Percentiles rank a stretch among this genome's conserved stretches.
Evolutionary conservation across 768 basidiomycete species (phyloP).

Genomic region (Tylopilus cervinicoccineus): DNA sequence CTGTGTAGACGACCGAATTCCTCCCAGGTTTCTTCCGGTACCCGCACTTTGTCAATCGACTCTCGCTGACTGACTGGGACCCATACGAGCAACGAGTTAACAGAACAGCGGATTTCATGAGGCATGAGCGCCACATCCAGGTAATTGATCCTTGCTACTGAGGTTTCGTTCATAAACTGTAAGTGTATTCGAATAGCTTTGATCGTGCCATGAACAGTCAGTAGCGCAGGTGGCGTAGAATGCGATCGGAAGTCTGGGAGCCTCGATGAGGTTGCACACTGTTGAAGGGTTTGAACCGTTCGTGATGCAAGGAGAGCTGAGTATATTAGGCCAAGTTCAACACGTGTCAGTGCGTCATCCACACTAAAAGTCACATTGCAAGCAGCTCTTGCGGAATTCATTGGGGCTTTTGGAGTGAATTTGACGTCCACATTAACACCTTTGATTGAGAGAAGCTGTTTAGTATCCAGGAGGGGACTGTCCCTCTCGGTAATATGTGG

Average conservation of each 20-base stretch:
- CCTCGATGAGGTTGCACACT: conserved; percentile 16
- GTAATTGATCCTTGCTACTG: conserved; percentile 36
- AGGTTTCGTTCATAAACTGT: conserved; percentile 45
- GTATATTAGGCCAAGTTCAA: conserved; percentile 69
- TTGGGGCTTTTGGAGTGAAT: conserved; percentile 11
- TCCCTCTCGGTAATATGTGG: conserved; percentile 54
- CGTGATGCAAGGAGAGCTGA: conserved; percentile 59
- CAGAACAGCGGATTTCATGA: conserved; percentile 29
- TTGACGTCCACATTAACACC: conserved; percentile 28
- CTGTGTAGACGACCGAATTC: conserved; percentile 61
- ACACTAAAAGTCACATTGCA: conserved; percentile 48
- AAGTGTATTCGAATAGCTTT: conserved; percentile 46
- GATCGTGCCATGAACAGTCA: conserved; percentile 33
- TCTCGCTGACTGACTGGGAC: conserved; percentile 45
- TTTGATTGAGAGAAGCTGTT: conserved; percentile 44
- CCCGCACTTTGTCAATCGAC: conserved; percentile 29
- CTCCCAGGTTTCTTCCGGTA: conserved; percentile 56
- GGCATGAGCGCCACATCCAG: conserved; percentile 17
- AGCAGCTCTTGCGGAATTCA: conserved; percentile 11
- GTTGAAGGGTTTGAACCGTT: conserved; percentile 42
- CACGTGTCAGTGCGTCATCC: conserved; percentile 46
- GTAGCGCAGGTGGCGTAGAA: conserved; percentile 11
- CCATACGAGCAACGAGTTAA: conserved; percentile 48
- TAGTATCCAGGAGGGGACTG: conserved; percentile 37
- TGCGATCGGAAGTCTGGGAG: conserved; percentile 16